phyloP scores from a whole-genome alignment of 2,329 filamentous ascomycete species.

The Fusarium sp. region DNA sequence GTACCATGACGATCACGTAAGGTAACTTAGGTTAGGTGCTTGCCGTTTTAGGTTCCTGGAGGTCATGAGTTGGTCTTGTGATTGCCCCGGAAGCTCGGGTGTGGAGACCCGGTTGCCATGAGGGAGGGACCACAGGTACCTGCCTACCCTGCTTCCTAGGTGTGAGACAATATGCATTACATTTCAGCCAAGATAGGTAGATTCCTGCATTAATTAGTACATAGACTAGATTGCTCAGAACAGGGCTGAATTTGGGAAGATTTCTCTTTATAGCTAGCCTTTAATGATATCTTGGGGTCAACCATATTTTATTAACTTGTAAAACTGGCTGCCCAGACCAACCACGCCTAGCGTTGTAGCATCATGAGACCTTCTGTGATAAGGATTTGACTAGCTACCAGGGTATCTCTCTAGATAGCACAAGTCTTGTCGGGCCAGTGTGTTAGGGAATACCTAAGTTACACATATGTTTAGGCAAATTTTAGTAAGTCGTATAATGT shows the following conservation, averaged over 20 bases:
- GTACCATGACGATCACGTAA: conserved; percentile 45
- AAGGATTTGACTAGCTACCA: not conserved
- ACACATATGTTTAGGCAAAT: too few relatives aligned
- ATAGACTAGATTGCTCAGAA: too few relatives aligned
- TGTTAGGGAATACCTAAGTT: too few relatives aligned
- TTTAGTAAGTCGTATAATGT: too few relatives aligned
- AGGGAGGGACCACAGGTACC: conserved; percentile 11
- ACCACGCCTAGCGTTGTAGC: not conserved
- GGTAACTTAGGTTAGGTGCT: conserved; percentile 27
- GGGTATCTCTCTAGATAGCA: too few relatives aligned
- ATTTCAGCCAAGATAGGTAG: not conserved
- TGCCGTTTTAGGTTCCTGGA: conserved; percentile 36
- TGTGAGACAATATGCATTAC: not conserved
- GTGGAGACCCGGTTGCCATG: conserved; percentile 43
- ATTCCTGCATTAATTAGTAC: too few relatives aligned
- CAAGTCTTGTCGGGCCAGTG: too few relatives aligned
- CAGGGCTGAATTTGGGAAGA: too few relatives aligned
- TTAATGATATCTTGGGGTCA: not conserved
- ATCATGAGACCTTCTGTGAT: conserved; percentile 20
- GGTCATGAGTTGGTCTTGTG: conserved; percentile 40
- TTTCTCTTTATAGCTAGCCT: too few relatives aligned
- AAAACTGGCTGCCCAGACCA: not conserved
- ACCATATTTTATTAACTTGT: not conserved
- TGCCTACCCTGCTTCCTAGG: not conserved
- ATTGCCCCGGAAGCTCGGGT: conserved; percentile 30